Evolutionary conservation across 805 yeast species (phyloP), one percentile per base, ranked within the genome.

Genomic region (Kluyveromyces lactis): DNA sequence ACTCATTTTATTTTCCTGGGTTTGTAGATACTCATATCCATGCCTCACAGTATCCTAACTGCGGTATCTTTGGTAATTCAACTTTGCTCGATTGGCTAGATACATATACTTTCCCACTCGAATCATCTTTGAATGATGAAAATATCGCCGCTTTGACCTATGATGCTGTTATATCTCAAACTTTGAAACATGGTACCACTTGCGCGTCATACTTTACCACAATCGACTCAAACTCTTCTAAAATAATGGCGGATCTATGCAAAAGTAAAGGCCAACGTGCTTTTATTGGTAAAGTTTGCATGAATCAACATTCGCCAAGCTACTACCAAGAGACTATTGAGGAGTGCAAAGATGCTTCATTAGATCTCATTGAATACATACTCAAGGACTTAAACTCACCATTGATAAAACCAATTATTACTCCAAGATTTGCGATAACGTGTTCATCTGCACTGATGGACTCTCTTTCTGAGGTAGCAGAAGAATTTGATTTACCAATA

Each of bases 351-450:
- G 51, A 61, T 15, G 69, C 79, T 3, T 84, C 84, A 46, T 46
- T 65, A 12, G 60, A 66, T 4, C 76, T 86, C 2, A 69, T 84
- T 3, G 66, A 73, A 8, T 79, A 81, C 53, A 68, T 86, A 27
- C 53, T 60, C 13, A 45, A 58, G 36, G 84, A 81, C 44, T 80
- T 85, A 2, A 45, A 49, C 0, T 66, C 70, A 26, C 71, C 73
- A 15, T 50, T 67, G 3, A 71, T 90, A 12, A 65, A 71, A 37
- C 95, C 97, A 0, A 78, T 89, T 11, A 49, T 90, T 9, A 90
- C 97, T 2, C 97, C 98, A 7, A 66, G 98, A 42, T 90, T 90
- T 66, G 97, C 97, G 0, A 95, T 95, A 2, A 75, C 84, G 15
- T 90, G 97, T 55, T 69, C 86, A 3, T 63, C 73, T 18, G 72